phyloP scores from a whole-genome alignment of 1,284 basidiomycete species.

The Pseudozyma hubeiensis region DNA sequence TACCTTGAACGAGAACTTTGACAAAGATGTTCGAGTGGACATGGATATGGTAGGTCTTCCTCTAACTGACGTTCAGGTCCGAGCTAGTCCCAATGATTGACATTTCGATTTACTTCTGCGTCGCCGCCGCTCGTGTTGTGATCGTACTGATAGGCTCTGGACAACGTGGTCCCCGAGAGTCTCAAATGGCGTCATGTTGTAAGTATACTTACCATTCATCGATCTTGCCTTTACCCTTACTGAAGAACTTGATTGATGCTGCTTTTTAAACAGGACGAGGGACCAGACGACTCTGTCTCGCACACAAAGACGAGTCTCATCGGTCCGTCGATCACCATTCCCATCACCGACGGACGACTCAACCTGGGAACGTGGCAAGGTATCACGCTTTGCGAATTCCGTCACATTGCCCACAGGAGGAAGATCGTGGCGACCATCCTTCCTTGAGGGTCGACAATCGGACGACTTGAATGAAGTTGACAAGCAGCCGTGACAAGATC shows the following conservation, averaged over 20 bases:
- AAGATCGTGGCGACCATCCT: constrained; percentile 84
- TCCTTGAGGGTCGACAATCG: constrained; percentile 52
- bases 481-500: no score
- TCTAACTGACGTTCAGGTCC: background rate
- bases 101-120: background rate
- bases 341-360: constrained; percentile 83
- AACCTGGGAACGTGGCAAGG: constrained; percentile 94
- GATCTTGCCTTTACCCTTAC: no score
- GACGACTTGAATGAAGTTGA: constrained; percentile 1
- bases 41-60: constrained; percentile 70
- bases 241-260: no score
- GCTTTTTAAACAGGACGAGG: constrained; percentile 75
- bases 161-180: constrained; percentile 81
- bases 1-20: constrained; percentile 87
- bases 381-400: constrained; percentile 82
- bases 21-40: constrained; percentile 74
- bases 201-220: constrained; percentile 74
- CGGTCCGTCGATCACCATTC: constrained; percentile 83
- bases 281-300: constrained; percentile 71
- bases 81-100: background rate
- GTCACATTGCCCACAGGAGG: constrained; percentile 76
- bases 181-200: constrained; percentile 75
- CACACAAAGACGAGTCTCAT: constrained; percentile 89
- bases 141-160: constrained; percentile 72
- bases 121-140: background rate